These are phyloP conservation scores for Coemansia sp. DNA, from an alignment of 192 early-diverging fungal genomes.

Conservation along the genomic window DNA sequence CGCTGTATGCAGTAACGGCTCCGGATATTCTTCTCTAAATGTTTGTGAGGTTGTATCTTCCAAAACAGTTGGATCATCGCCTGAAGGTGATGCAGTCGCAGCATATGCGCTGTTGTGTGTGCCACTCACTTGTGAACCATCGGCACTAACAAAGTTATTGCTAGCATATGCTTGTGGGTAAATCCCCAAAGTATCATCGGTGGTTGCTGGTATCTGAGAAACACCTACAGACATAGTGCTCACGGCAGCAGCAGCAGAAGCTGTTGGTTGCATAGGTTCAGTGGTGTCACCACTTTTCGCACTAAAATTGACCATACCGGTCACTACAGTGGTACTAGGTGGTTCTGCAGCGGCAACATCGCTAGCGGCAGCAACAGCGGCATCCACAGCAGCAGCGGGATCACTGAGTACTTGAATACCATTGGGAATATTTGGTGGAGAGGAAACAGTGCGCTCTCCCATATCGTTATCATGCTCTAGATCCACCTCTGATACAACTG, in stretches of 20 bases:
- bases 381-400: slow-evolving; percentile 1
- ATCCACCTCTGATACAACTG: neutral
- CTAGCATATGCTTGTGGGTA: slow-evolving; percentile 3
- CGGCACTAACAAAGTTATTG: neutral
- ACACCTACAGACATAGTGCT: neutral
- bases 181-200: neutral
- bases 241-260: neutral
- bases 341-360: neutral
- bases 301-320: neutral
- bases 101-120: neutral
- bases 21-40: neutral
- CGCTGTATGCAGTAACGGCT: neutral
- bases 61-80: neutral
- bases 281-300: neutral
- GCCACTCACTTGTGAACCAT: neutral
- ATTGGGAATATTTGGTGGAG: neutral
- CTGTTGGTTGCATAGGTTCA: neutral
- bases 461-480: neutral
- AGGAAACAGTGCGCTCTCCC: neutral
- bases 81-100: neutral
- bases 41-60: neutral
- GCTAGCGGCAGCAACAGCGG: neutral
- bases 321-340: neutral
- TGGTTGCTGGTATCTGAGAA: neutral
- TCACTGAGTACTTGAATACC: neutral